Base-by-base conservation (phyloP, 305 asterid species). In the Vinca major region DNA sequence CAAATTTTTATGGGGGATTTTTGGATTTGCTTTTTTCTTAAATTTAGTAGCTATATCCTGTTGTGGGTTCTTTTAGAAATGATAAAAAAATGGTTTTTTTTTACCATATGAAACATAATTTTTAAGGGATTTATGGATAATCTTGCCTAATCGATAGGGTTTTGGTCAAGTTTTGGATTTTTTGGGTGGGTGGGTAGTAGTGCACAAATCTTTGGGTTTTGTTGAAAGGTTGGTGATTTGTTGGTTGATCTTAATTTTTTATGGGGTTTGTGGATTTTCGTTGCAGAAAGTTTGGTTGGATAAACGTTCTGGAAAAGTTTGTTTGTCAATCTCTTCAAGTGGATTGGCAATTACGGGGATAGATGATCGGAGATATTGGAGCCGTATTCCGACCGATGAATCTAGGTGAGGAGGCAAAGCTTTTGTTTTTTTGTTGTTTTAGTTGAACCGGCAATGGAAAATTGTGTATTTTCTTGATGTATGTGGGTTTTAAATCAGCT, bases 251-350 rank as follows among this genome's bases (percentile, higher is more conserved):
- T 65, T 1, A 19, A 62, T 44, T 56, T 43, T 43, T 77, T 26
- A 68, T 21, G 41, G 54, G 21, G 56, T 69, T 74, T 45, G 3
- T 72, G 57, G 52, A 45, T 73, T 14, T 60, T 63, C 11, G 71
- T 39, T 84, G 86, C 92, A 92, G 98, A 85, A 75, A 75, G 94
- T 83, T n/a, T 92, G 98, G 96, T 55, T 92, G 77, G 97, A 92
- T 80, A 92, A 87, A 82, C 77, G 73, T 53, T 82, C 80, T 4
- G 98, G 91, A 36, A 84, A 81, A 73, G 79, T 84, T 62, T 92
- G 96, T 79, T 66, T 92, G 86, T 81, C 82, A 21, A 73, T 92
- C 37, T 77, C 97, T 20, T 88, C 94, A 41, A 78, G 77, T 57
- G 98, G 96, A 51, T 75, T 92, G 80, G 74, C 78, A 0, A 90